Evolutionary conservation across 129 eudicot species (phyloP), one percentile per base, ranked within the genome.

Genomic region (Flaveria bidentis): DNA sequence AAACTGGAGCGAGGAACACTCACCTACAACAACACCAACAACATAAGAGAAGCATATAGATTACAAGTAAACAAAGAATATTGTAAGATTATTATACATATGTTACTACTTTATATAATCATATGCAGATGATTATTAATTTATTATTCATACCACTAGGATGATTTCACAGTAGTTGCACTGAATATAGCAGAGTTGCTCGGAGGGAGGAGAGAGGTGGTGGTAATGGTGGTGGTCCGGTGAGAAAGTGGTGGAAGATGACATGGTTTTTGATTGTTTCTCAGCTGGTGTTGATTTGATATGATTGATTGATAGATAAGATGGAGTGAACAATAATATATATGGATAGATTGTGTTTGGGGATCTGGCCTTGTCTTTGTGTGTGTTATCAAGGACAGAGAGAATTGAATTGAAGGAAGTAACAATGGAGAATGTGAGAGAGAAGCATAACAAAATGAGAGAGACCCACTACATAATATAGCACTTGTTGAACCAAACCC

Each of bases 1-100:
- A 95, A 84, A 85, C 96, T 91, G 30, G 88, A 78, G 87, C 92
- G 81, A 71, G 99, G 99, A 26, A 95, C 99, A 72, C 99, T 91
- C 91, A 95, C 99, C 99, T 95, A 49, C 72, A 81, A 78, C 67
- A 67, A n/a, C 74, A 2, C 15, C 20, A 30, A 11, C 6, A 26
- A 15, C 30, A 7, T 13, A 14, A 30, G 41, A 10, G 5, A 2
- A 45, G 50, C 50, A 11, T 45, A 11, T 45, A 11, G 13, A 11
- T 45, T 45, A 45, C 10, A 58, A 58, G 65, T 57, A 22, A 5
- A 57, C 61, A 55, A 55, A 55, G 26, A 55, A 55, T 12, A 55
- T 25, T 18, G 25, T 36, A 36, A 5, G 41, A 36, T 36, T 36
- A 36, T 36, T 36, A 36, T 5, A 36, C 41, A 36, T 36, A 36